Evolutionary conservation across 1,139 yeast genomes (phyloP), one percentile per base, ranked within the genome.

Genomic region (Arxiozyma heterogenica): DNA sequence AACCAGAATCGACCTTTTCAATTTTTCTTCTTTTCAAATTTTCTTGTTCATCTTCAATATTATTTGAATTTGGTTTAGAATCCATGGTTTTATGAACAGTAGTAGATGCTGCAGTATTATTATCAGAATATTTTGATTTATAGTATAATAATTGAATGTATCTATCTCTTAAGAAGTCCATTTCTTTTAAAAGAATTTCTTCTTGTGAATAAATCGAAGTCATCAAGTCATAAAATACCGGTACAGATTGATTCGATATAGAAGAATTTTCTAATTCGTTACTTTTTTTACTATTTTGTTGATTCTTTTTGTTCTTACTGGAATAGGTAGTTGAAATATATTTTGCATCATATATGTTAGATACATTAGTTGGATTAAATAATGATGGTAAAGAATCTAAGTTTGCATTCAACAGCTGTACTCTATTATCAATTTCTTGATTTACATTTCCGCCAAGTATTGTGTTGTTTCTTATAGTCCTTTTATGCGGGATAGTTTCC

Each of bases 121-220:
- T 22, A 34, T 17, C 7, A 17, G 30, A 30, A 54, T 15, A 39
- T 45, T 50, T 50, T n/a, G 41, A 42, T 23, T 39, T 52, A 25
- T 52, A 52, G 12, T 59, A 54, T 50, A 59, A 59, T 47, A 67
- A 57, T 47, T 65, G 67, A 15, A 55, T 23, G 42, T 64, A 53
- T 53, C 65, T 58, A 20, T 54, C 55, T 39, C 54, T 59, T 51
- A 67, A 53, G 44, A 63, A 64, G 4, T 61, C 58, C 58, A 66
- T 60, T 54, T 67, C 70, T 50, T 63, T 64, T 43, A 59, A 44
- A n/a, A 64, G 49, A 0, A 67, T 57, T 30, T 64, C 69, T 41
- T 64, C 65, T 51, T 65, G 69, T 3, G 66, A 59, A 45, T 63
- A 61, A 8, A 61, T 57, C 1, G 65, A 62, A 38, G 62, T 59